These are phyloP conservation scores for Cryphonectria japonica DNA, from an alignment of 2,329 filamentous ascomycete species.

Conservation along the genomic window DNA sequence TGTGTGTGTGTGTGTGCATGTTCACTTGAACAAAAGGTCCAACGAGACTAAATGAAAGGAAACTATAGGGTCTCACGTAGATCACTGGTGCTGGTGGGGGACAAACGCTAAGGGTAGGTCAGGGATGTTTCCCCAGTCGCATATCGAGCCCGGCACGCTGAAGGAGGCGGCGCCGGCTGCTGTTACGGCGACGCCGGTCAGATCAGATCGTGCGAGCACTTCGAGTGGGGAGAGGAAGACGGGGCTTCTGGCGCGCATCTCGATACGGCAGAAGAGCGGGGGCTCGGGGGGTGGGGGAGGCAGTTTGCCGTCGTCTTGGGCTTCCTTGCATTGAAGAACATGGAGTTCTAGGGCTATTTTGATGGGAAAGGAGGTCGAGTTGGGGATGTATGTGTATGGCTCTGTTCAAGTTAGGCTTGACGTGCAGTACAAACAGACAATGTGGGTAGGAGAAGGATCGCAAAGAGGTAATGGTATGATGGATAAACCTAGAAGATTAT, in stretches of 20 bases:
- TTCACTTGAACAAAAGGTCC: too few species aligned
- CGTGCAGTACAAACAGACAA: too few species aligned
- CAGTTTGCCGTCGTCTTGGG: slow-evolving; percentile 26
- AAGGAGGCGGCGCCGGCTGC: slow-evolving; percentile 38
- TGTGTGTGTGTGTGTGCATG: too few species aligned
- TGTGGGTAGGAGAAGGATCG: too few species aligned
- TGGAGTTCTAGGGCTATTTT: background rate
- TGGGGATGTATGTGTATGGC: too few species aligned
- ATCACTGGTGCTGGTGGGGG: slow-evolving; percentile 62
- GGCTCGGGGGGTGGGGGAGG: slow-evolving; percentile 36
- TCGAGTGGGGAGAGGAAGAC: slow-evolving; percentile 42
- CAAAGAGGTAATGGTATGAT: too few species aligned
- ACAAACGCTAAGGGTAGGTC: slow-evolving; percentile 56
- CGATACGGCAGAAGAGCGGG: slow-evolving; percentile 35
- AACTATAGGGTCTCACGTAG: slow-evolving; percentile 47
- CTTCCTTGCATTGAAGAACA: slow-evolving; percentile 5
- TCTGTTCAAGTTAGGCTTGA: too few species aligned
- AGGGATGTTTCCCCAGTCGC: slow-evolving; percentile 57
- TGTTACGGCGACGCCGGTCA: slow-evolving; percentile 1
- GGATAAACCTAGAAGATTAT: too few species aligned
- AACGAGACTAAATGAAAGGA: background rate
- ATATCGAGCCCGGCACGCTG: slow-evolving; percentile 52
- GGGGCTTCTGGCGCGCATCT: slow-evolving; percentile 42
- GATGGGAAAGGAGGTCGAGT: too few species aligned
- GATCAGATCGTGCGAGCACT: slow-evolving; percentile 38